A percentile compares a stretch with the other conserved stretches of the same genome.
Conservation (phyloP, 2,329 filamentous ascomycete genomes). For the Alternaria incomplexa region DNA sequence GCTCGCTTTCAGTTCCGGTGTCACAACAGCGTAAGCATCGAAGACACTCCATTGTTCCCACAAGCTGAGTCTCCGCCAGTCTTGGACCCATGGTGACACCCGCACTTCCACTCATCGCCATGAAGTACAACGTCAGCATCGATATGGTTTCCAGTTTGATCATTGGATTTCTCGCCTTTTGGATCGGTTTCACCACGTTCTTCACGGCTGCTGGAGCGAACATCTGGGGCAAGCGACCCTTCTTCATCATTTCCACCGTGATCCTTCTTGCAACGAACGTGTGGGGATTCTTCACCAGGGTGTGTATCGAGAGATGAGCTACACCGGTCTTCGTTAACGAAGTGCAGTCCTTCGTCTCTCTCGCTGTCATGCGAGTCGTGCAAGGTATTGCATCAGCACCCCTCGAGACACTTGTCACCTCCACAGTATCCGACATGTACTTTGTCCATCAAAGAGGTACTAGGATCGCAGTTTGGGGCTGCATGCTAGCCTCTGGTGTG, state of each 20-base stretch:
- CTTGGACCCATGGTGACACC: conserved; percentile 53
- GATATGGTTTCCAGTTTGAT: conserved; percentile 49
- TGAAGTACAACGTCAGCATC: conserved; percentile 46
- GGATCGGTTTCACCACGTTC: conserved; percentile 51
- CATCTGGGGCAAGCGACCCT: conserved; percentile 47
- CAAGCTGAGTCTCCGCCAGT: conserved; percentile 22
- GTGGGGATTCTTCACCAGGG: conserved; percentile 50
- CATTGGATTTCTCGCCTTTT: conserved; percentile 47
- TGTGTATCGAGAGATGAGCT: not conserved
- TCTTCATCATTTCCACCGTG: conserved; percentile 47
- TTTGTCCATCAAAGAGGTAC: conserved; percentile 85
- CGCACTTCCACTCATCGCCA: conserved; percentile 43
- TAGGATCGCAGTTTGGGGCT: conserved; percentile 76
- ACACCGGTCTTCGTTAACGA: not conserved
- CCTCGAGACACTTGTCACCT: conserved; percentile 89
- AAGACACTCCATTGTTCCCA: not conserved
- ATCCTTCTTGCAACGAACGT: conserved; percentile 46
- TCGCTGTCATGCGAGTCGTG: conserved; percentile 68
- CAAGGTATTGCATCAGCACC: conserved; percentile 88
- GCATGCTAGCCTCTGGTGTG: conserved; percentile 45
- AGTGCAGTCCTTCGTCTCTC: conserved; percentile 43
- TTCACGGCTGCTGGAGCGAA: conserved; percentile 51
- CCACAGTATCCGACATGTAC: conserved; percentile 87
- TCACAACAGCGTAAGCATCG: conserved; percentile 35
- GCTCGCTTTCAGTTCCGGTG: conserved; percentile 43